Percentiles rank a stretch among this genome's conserved stretches.
phyloP scores from a whole-genome alignment of 495 filamentous ascomycete genomes.

The Penicillium longicatenatum region DNA sequence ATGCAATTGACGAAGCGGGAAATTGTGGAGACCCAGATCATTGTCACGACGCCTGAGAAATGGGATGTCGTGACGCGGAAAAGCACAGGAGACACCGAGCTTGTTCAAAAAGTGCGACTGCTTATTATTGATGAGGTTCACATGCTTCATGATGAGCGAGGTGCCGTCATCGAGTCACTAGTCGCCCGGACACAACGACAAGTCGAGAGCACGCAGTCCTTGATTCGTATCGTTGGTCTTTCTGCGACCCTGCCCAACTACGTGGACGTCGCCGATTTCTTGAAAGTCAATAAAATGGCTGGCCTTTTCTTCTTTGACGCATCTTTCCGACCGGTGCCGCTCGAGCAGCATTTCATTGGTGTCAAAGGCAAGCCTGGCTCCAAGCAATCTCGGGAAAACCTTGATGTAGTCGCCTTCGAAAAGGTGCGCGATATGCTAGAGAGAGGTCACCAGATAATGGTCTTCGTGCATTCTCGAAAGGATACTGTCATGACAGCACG shows the following conservation, averaged over 20 bases:
- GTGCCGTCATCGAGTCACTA: constrained; percentile 91
- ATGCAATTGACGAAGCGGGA: constrained; percentile 98
- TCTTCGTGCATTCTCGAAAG: constrained; percentile 96
- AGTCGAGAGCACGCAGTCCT: constrained; percentile 95
- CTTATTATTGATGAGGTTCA: constrained; percentile 99
- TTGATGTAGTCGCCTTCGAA: constrained; percentile 83
- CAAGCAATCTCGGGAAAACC: constrained; percentile 78
- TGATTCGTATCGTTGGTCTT: constrained; percentile 94
- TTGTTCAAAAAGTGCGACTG: constrained; percentile 94
- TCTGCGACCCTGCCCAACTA: constrained; percentile 97
- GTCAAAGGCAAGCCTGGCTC: constrained; percentile 87
- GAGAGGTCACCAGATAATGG: constrained; percentile 92
- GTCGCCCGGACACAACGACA: constrained; percentile 94
- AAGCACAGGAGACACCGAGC: constrained; percentile 93
- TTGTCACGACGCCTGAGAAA: constrained; percentile 98
- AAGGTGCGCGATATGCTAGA: constrained; percentile 95
- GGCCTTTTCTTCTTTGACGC: constrained; percentile 97
- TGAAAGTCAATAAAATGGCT: constrained; percentile 91
- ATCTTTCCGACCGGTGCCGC: constrained; percentile 92
- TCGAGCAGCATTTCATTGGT: constrained; percentile 97
- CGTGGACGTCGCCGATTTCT: constrained; percentile 91
- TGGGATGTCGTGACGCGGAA: constrained; percentile 99
- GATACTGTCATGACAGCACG: constrained; percentile 89
- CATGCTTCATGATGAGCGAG: constrained; percentile 98
- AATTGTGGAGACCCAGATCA: constrained; percentile 93